These are phyloP conservation scores for Penicillium palitans DNA, from an alignment of 2,329 filamentous ascomycete genomes.

Conservation along the genomic window DNA sequence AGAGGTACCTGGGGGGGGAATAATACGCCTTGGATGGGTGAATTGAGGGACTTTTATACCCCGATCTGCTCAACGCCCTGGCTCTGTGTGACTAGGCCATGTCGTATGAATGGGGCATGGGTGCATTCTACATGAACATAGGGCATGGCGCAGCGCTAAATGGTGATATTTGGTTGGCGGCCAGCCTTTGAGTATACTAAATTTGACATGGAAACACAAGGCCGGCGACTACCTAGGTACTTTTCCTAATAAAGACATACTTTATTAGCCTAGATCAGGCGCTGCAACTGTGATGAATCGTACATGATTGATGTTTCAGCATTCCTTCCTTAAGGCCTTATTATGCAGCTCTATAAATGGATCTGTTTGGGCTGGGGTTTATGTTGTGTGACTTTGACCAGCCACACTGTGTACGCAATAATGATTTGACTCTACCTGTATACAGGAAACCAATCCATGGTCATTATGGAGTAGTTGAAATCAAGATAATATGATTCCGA, in stretches of 20 bases:
- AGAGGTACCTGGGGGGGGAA: neutral
- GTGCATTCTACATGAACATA: neutral
- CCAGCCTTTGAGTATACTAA: neutral
- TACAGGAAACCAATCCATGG: neutral
- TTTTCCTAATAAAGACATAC: neutral
- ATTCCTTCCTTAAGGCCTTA: neutral
- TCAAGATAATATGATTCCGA: neutral
- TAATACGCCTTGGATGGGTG: neutral
- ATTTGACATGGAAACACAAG: neutral
- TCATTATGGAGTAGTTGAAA: neutral
- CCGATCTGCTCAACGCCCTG: neutral
- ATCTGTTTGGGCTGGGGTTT: neutral
- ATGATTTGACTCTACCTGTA: neutral
- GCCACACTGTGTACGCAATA: neutral
- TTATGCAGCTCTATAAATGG: neutral
- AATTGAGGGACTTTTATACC: slow-evolving; percentile 4
- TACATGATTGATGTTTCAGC: neutral
- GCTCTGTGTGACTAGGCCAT: neutral
- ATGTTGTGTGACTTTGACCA: neutral
- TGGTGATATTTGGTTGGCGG: neutral
- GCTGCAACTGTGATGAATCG: slow-evolving; percentile 6
- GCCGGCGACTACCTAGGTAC: no score
- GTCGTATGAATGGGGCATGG: neutral
- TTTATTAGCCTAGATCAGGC: neutral
- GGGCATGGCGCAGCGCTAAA: slow-evolving; percentile 5